These are phyloP conservation scores for Mycena galopus DNA, from an alignment of 768 basidiomycete genomes.

Conservation along the genomic window DNA sequence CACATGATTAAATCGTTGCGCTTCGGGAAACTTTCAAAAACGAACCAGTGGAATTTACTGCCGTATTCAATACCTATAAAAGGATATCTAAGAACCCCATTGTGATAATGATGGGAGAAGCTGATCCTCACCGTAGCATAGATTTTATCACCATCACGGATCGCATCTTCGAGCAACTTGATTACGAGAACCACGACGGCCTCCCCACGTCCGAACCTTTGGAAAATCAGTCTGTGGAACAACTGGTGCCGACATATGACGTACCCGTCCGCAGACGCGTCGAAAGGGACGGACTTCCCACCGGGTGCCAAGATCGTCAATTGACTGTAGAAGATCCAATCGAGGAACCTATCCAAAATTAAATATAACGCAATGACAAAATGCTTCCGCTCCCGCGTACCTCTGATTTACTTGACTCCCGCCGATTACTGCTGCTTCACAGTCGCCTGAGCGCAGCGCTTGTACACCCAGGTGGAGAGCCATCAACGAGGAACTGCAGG, in stretches of 20 bases:
- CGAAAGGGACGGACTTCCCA: conserved; percentile 60
- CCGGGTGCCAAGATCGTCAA: conserved; percentile 53
- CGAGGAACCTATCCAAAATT: conserved; percentile 43
- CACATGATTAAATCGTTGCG: too few species aligned
- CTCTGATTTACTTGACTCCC: conserved; percentile 57
- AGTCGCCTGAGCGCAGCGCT: conserved; percentile 57
- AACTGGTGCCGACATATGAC: too few species aligned
- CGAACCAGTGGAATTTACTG: conserved; percentile 38
- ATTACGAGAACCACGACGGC: conserved; percentile 46
- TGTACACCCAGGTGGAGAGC: conserved; percentile 64
- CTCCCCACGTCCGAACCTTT: conserved; percentile 46
- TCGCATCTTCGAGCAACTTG: conserved; percentile 46
- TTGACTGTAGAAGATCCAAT: conserved; percentile 54
- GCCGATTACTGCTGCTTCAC: conserved; percentile 62
- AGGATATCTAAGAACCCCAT: too few species aligned
- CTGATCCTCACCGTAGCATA: too few species aligned
- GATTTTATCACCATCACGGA: conserved; percentile 46
- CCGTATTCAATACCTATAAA: conserved; percentile 3
- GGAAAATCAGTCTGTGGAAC: not conserved
- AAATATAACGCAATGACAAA: not conserved
- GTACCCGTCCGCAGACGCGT: conserved; percentile 58
- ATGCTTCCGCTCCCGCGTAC: conserved; percentile 39
- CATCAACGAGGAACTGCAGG: conserved; percentile 62
- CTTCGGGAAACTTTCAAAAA: too few species aligned
- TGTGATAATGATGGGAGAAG: too few species aligned